phyloP scores from a whole-genome alignment of 225 moss, liverwort and hornwort genomes.

The Sphagnum tenellum region DNA sequence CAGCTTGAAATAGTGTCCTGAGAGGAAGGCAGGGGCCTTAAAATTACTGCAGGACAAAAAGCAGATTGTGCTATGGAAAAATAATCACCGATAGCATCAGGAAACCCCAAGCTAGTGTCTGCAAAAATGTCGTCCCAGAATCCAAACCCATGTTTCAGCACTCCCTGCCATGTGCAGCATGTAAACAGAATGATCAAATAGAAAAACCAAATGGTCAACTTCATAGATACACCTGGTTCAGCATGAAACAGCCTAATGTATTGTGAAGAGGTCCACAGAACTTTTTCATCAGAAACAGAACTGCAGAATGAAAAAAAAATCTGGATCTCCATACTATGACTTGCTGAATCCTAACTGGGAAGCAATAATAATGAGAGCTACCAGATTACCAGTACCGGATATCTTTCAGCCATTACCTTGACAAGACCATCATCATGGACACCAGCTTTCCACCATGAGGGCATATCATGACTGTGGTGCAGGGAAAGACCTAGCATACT shows the following conservation, averaged over 20 bases:
- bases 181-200: no score
- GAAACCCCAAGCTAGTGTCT: slow-evolving; percentile 39
- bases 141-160: slow-evolving; percentile 48
- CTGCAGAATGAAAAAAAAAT: no score
- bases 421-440: slow-evolving; percentile 56
- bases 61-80: no score
- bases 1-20: background rate
- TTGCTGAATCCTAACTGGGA: no score
- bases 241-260: no score
- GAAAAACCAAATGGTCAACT: no score
- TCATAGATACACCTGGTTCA: no score
- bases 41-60: background rate
- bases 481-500: slow-evolving; percentile 50
- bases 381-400: no score
- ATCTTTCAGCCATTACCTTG: slow-evolving; percentile 15
- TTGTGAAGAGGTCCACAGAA: no score
- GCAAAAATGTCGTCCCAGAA: slow-evolving; percentile 58
- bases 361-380: no score
- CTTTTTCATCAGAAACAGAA: no score
- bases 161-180: slow-evolving; percentile 22
- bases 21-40: background rate
- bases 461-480: slow-evolving; percentile 67
- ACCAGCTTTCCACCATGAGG: slow-evolving; percentile 70
- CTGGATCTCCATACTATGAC: no score
- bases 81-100: slow-evolving; percentile 43